Evolutionary conservation across 2,329 filamentous ascomycete genomes (phyloP).

Genomic region (Colletotrichum falcatum): DNA sequence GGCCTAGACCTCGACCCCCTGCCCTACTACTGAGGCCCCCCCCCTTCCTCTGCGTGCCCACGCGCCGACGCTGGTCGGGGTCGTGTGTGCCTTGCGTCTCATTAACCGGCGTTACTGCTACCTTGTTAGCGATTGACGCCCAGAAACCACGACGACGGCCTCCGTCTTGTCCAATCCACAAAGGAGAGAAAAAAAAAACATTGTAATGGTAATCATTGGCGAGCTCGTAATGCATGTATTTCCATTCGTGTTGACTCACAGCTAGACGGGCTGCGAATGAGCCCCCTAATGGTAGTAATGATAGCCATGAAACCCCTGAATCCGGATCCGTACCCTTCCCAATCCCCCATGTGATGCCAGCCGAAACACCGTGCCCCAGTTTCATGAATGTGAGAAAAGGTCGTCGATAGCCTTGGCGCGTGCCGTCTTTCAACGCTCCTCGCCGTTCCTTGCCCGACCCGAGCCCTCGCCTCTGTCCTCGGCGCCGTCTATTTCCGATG

Average conservation of each 20-base stretch:
- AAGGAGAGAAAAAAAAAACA: not conserved
- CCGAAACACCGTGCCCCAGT: constrained; percentile 9
- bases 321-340: constrained; percentile 6
- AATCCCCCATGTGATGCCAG: constrained; percentile 22
- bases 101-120: not conserved
- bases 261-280: constrained; percentile 17
- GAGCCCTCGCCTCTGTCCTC: constrained; percentile 51
- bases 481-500: constrained; percentile 43
- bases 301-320: constrained; percentile 28
- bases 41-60: not conserved
- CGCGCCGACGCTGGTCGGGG: not conserved
- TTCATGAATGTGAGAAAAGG: constrained; percentile 29
- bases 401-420: constrained; percentile 7
- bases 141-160: not conserved
- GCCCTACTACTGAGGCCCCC: constrained; percentile 61
- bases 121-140: not conserved
- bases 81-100: not conserved
- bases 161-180: not conserved
- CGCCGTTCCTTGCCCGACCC: constrained; percentile 49
- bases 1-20: constrained; percentile 69
- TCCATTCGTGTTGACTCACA: constrained; percentile 15
- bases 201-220: not conserved
- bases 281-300: constrained; percentile 2
- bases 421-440: constrained; percentile 25
- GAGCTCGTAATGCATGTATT: constrained; percentile 36